phyloP scores from a whole-genome alignment of 2,329 filamentous ascomycete genomes.

The Fusarium udum region DNA sequence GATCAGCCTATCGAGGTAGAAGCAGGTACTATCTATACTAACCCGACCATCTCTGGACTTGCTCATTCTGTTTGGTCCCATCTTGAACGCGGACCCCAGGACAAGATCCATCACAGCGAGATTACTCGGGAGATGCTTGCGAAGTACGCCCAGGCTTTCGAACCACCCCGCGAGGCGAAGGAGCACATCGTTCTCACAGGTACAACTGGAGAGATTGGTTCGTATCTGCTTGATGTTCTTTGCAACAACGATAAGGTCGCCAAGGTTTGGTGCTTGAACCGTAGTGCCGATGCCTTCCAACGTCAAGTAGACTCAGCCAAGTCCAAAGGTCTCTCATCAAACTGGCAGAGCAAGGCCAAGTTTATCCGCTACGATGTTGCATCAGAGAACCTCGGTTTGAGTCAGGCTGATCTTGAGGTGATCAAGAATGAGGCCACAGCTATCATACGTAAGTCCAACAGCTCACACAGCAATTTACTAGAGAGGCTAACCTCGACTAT shows the following conservation, averaged over 20 bases:
- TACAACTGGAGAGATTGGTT: not conserved
- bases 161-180: not conserved
- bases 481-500: not conserved
- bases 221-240: not conserved
- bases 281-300: not conserved
- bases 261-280: not conserved
- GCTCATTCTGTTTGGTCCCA: not conserved
- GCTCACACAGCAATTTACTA: accelerated
- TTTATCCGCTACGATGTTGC: not conserved
- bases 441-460: not conserved
- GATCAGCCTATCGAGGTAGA: accelerated
- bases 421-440: not conserved
- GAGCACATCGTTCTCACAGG: not conserved
- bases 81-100: not conserved
- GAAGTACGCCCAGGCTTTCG: not conserved
- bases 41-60: not conserved
- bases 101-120: not conserved
- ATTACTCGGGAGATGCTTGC: not conserved
- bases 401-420: not conserved
- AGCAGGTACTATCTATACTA: not conserved
- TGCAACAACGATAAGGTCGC: not conserved
- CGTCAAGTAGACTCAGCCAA: not conserved
- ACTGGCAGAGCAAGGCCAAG: not conserved
- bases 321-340: not conserved
- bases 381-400: not conserved